Percentiles rank a stretch among this genome's conserved stretches.
phyloP scores from a whole-genome alignment of 257 asterid species.

The Mentha longifolia region DNA sequence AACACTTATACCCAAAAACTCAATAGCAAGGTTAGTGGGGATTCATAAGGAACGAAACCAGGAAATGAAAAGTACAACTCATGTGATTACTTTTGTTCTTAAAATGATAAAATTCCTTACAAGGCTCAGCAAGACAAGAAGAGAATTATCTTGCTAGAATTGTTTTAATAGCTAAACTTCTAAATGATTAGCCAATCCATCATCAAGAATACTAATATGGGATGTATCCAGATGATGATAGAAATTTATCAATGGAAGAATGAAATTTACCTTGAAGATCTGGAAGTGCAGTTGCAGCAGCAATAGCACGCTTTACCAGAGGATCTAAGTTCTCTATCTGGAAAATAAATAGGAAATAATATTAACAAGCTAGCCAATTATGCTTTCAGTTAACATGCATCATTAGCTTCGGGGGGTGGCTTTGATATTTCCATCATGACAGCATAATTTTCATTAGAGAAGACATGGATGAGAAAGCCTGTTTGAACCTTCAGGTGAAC shows the following conservation, averaged over 20 bases:
- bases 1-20: neutral
- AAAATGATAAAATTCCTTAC: neutral
- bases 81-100: neutral
- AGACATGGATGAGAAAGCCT: constrained; percentile 27
- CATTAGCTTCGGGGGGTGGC: constrained; percentile 20
- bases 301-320: constrained; percentile 84
- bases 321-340: constrained; percentile 95
- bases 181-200: neutral
- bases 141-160: neutral
- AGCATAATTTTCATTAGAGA: constrained; percentile 31
- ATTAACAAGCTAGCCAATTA: constrained; percentile 24
- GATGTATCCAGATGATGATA: neutral
- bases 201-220: neutral
- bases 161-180: neutral
- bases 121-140: neutral
- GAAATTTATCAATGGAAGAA: constrained; percentile 11
- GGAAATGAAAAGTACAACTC: neutral
- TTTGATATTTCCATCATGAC: constrained; percentile 18
- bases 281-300: constrained; percentile 72
- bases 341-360: constrained; percentile 27
- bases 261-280: constrained; percentile 78
- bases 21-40: constrained; percentile 4
- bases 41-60: constrained; percentile 1
- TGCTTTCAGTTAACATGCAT: constrained; percentile 30
- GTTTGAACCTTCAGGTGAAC: constrained; percentile 20